Evolutionary conservation across 2,329 filamentous ascomycete genomes (phyloP).

Genomic region (Capronia americana): DNA sequence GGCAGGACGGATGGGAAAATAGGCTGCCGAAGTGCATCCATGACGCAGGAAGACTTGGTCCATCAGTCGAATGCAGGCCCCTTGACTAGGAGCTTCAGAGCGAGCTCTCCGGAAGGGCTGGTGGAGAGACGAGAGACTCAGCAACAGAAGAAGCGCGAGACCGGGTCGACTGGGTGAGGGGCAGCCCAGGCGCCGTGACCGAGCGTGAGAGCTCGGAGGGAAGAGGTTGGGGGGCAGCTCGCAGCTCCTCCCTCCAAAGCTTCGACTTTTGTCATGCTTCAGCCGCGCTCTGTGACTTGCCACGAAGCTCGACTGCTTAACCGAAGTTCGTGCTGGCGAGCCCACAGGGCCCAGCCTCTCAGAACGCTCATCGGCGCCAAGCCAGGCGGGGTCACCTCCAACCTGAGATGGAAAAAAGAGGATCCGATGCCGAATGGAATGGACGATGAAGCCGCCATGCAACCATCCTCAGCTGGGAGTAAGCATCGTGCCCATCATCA

Average conservation of each 20-base stretch:
- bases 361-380: neutral
- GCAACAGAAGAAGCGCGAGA: slow-evolving; percentile 6
- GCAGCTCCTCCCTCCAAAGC: slow-evolving; percentile 4
- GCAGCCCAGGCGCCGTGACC: neutral
- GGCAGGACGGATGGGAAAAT: slow-evolving; percentile 15
- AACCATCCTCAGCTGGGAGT: neutral
- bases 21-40: slow-evolving; percentile 18
- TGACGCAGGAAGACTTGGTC: slow-evolving; percentile 14
- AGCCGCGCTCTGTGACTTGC: neutral
- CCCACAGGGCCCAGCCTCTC: neutral
- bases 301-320: neutral
- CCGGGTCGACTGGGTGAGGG: neutral
- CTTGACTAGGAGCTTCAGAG: slow-evolving; percentile 14
- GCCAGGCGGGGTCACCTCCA: neutral
- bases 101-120: slow-evolving; percentile 13
- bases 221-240: neutral
- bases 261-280: slow-evolving; percentile 6
- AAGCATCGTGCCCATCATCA: neutral
- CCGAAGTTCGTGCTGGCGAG: neutral
- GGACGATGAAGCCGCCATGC: neutral
- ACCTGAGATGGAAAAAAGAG: neutral
- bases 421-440: neutral
- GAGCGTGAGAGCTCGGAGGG: neutral
- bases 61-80: slow-evolving; percentile 14
- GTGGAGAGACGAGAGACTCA: slow-evolving; percentile 11